These are phyloP conservation scores for Leccinum subgranulosum DNA, from an alignment of 768 basidiomycete genomes.

Conservation along the genomic window DNA sequence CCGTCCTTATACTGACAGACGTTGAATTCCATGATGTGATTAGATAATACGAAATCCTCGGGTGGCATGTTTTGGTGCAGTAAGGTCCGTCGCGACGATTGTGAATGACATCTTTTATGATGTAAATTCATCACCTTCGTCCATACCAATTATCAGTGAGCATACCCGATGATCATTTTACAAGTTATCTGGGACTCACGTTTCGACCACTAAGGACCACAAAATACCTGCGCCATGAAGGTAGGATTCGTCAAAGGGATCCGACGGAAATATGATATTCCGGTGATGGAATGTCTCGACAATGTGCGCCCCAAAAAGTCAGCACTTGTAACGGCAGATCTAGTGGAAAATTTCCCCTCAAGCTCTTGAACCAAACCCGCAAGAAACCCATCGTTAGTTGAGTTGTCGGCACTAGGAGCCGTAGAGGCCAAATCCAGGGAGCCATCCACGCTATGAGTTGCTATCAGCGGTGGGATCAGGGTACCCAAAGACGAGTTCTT, in stretches of 20 bases:
- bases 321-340: slow-evolving; percentile 28
- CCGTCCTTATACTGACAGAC: slow-evolving; percentile 29
- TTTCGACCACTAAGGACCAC: slow-evolving; percentile 32
- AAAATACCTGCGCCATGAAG: slow-evolving; percentile 34
- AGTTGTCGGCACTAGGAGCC: slow-evolving; percentile 13
- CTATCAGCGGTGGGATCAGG: slow-evolving; percentile 10
- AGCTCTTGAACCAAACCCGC: slow-evolving; percentile 23
- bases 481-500: slow-evolving; percentile 37
- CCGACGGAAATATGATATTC: slow-evolving; percentile 35
- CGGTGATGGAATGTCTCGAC: slow-evolving; percentile 33
- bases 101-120: slow-evolving; percentile 39
- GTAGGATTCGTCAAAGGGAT: slow-evolving; percentile 27
- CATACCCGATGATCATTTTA: background rate
- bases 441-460: slow-evolving; percentile 33
- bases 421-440: slow-evolving; percentile 19
- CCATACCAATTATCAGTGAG: background rate
- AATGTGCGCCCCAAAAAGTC: slow-evolving; percentile 27
- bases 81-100: slow-evolving; percentile 31
- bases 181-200: slow-evolving; percentile 21
- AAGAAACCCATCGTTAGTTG: slow-evolving; percentile 17
- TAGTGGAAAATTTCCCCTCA: slow-evolving; percentile 28
- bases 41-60: slow-evolving; percentile 25
- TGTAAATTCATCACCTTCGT: slow-evolving; percentile 31
- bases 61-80: slow-evolving; percentile 15
- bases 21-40: slow-evolving; percentile 15